phyloP scores from a whole-genome alignment of 1,284 basidiomycete genomes.

The Erythrobasidium hasegawianum region DNA sequence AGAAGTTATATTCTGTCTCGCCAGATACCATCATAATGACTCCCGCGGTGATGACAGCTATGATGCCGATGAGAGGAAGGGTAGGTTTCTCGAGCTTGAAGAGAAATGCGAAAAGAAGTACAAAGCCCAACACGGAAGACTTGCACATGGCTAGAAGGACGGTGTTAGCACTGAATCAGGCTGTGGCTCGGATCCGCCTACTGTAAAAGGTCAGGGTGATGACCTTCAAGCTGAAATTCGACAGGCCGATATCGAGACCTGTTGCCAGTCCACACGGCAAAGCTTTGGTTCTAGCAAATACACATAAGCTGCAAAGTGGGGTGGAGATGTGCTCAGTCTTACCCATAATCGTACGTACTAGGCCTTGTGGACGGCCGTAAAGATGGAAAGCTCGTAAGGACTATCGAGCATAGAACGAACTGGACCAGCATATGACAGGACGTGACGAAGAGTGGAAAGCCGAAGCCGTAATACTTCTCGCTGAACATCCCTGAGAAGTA shows the following conservation, averaged over 20 bases:
- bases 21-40: slow-evolving; percentile 95
- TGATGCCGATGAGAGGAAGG: slow-evolving; percentile 77
- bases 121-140: slow-evolving; percentile 81
- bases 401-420: slow-evolving; percentile 67
- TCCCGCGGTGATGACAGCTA: slow-evolving; percentile 80
- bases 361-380: slow-evolving; percentile 72
- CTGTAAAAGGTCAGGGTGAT: slow-evolving; percentile 97
- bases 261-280: slow-evolving; percentile 83
- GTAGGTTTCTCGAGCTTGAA: slow-evolving; percentile 86
- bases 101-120: slow-evolving; percentile 64
- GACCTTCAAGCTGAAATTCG: slow-evolving; percentile 84
- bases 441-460: slow-evolving; percentile 90
- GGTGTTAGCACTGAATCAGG: slow-evolving; percentile 27
- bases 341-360: slow-evolving; percentile 69
- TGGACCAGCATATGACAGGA: slow-evolving; percentile 87
- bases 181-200: no score
- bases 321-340: no score
- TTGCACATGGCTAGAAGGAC: slow-evolving; percentile 93
- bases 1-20: slow-evolving; percentile 79
- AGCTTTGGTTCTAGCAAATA: slow-evolving; percentile 80
- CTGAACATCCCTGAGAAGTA: slow-evolving; percentile 80
- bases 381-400: slow-evolving; percentile 63
- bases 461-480: slow-evolving; percentile 76
- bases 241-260: slow-evolving; percentile 87
- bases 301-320: no score